These are phyloP conservation scores for Coffea humblotiana DNA, from an alignment of 305 asterid species.

Conservation along the genomic window DNA sequence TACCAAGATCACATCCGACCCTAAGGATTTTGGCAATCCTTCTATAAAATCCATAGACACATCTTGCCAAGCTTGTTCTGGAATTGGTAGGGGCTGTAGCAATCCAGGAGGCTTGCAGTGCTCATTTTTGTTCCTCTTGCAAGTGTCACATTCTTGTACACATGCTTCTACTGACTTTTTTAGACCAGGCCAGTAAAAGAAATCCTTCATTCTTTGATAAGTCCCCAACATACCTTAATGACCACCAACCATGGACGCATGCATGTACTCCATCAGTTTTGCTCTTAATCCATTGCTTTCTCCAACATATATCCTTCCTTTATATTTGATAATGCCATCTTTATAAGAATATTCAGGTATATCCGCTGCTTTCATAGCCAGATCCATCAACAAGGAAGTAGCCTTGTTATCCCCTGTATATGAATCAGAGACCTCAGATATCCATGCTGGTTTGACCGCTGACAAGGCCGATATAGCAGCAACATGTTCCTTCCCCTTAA, in stretches of 20 bases:
- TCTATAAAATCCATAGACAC: not conserved
- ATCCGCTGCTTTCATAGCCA: fast-evolving
- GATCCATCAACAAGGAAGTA: not conserved
- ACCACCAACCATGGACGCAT: not conserved
- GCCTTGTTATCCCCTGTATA: not conserved
- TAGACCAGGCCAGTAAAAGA: no score
- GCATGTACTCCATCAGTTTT: not conserved
- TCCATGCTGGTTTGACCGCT: not conserved
- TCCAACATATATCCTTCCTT: not conserved
- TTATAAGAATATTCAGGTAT: not conserved
- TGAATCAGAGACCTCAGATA: not conserved
- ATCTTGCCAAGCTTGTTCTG: not conserved
- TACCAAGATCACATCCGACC: not conserved
- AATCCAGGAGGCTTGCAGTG: not conserved
- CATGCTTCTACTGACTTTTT: no score
- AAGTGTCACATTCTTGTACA: not conserved
- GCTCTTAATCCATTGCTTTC: not conserved
- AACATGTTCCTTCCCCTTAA: no score
- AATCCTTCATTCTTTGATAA: not conserved
- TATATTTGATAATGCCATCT: not conserved
- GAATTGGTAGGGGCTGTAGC: not conserved
- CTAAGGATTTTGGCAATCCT: not conserved
- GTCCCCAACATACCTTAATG: not conserved
- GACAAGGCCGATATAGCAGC: no score
- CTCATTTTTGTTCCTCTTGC: not conserved